These are phyloP conservation scores for Diplogelasinospora grovesii DNA, from an alignment of 495 filamentous ascomycete genomes.

Conservation along the genomic window DNA sequence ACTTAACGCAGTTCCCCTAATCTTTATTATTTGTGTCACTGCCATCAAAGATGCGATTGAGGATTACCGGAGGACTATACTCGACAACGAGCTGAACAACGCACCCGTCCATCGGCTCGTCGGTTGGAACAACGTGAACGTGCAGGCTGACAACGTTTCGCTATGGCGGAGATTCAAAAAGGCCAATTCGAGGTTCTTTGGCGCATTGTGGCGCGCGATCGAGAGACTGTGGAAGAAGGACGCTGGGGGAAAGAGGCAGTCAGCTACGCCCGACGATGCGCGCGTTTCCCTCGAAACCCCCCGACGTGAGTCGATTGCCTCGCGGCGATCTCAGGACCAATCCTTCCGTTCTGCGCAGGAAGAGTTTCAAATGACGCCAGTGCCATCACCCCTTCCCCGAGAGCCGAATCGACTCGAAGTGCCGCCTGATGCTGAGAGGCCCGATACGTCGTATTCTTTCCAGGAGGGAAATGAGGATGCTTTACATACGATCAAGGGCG, in stretches of 20 bases:
- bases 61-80: constrained; percentile 86
- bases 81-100: constrained; percentile 95
- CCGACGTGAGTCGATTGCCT: constrained; percentile 50
- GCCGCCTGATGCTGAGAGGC: constrained; percentile 26
- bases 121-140: constrained; percentile 91
- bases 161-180: constrained; percentile 91
- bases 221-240: constrained; percentile 39
- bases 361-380: constrained; percentile 91
- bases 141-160: constrained; percentile 75
- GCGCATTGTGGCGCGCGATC: constrained; percentile 45
- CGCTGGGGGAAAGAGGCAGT: constrained; percentile 25
- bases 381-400: constrained; percentile 68
- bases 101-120: constrained; percentile 85
- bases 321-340: constrained; percentile 47
- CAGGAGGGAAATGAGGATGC: constrained; percentile 62
- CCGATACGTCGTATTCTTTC: constrained; percentile 32
- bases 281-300: constrained; percentile 61
- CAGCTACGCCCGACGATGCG: constrained; percentile 33
- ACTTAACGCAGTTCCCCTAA: constrained; percentile 83
- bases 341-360: constrained; percentile 51
- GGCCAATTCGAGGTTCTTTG: constrained; percentile 61
- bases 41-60: constrained; percentile 96
- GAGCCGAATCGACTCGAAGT: constrained; percentile 19
- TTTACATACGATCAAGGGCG: constrained; percentile 35
- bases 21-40: constrained; percentile 89